Percentiles rank a stretch among this genome's conserved stretches.
These are phyloP conservation scores for Aulographum hederae DNA, from an alignment of 2,329 filamentous ascomycete genomes.

Conservation along the genomic window DNA sequence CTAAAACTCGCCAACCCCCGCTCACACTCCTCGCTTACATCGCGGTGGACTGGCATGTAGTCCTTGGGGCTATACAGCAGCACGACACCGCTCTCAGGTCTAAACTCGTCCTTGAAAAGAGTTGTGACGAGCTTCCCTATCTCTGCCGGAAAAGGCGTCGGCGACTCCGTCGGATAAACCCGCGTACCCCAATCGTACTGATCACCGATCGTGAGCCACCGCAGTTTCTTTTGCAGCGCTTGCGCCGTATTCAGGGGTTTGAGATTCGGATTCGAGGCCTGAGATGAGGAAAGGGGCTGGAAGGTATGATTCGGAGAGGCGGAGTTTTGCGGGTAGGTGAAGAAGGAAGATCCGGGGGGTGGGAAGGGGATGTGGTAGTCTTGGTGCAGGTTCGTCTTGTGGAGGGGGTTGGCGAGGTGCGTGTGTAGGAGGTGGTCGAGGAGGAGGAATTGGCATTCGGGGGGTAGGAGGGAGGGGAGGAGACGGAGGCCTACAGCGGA, in stretches of 20 bases:
- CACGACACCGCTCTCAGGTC: constrained; percentile 76
- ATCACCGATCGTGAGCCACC: constrained; percentile 87
- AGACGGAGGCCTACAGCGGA: constrained; percentile 73
- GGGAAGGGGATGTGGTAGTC: constrained; percentile 58
- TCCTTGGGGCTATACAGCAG: constrained; percentile 87
- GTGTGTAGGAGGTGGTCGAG: constrained; percentile 59
- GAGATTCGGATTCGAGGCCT: no score
- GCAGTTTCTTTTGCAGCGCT: constrained; percentile 61
- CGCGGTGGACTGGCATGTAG: constrained; percentile 79
- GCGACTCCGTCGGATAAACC: constrained; percentile 49
- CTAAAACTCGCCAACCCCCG: constrained; percentile 70
- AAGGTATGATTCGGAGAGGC: constrained; percentile 10
- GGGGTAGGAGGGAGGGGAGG: constrained; percentile 55
- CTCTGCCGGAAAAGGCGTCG: constrained; percentile 59
- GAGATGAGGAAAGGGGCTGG: constrained; percentile 50
- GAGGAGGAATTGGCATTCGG: constrained; percentile 46
- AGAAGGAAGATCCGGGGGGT: constrained; percentile 27
- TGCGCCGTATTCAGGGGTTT: constrained; percentile 51
- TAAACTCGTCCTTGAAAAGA: constrained; percentile 60
- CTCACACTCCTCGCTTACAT: constrained; percentile 74
- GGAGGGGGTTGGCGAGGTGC: constrained; percentile 52
- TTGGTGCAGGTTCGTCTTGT: constrained; percentile 80
- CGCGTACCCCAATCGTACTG: constrained; percentile 95
- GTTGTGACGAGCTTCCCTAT: constrained; percentile 46
- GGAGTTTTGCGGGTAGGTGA: constrained; percentile 25